These are phyloP conservation scores for Termitomyces sp. DNA, from an alignment of 1,284 basidiomycete species.

Conservation along the genomic window DNA sequence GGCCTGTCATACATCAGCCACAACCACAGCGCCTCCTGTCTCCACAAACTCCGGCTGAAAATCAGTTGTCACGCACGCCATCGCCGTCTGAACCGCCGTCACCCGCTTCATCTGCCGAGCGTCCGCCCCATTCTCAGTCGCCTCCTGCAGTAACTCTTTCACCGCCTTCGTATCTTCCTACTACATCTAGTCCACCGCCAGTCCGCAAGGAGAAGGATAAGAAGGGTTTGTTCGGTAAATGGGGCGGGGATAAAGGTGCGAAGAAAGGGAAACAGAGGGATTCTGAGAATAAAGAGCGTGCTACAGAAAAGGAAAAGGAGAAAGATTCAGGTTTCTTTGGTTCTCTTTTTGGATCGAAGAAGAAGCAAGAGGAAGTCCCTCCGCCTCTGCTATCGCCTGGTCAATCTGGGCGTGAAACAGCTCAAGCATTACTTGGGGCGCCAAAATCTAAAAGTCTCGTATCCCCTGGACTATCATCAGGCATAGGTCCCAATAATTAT, in stretches of 20 bases:
- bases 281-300: conserved; percentile 41
- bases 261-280: conserved; percentile 53
- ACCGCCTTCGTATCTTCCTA: conserved; percentile 22
- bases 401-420: conserved; percentile 72
- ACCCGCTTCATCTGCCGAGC: conserved; percentile 17
- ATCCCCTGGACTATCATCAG: conserved; percentile 47
- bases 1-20: conserved; percentile 53
- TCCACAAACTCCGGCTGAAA: conserved; percentile 32
- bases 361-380: conserved; percentile 66
- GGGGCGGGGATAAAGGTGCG: conserved; percentile 57
- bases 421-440: conserved; percentile 75
- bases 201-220: conserved; percentile 73
- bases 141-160: conserved; percentile 5
- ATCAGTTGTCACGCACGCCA: conserved; percentile 35
- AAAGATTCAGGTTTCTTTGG: conserved; percentile 82
- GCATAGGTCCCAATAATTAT: conserved; percentile 47
- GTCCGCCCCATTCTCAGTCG: conserved; percentile 20
- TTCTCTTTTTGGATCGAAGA: conserved; percentile 73
- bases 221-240: conserved; percentile 69
- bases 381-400: conserved; percentile 44
- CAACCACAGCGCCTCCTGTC: conserved; percentile 44
- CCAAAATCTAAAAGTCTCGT: conserved; percentile 73
- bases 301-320: conserved; percentile 62
- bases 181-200: conserved; percentile 25
- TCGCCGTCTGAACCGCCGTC: conserved; percentile 32